These are phyloP conservation scores for sorghum (Sorghum bicolor) DNA, from an alignment of 176 grass and related monocot species.

Conservation along the genomic window Sorghum_bicolor_NCBIv3 NC_012873.2:58097001-58097500, in stretches of 20 bases:
- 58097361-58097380: not conserved
- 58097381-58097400: constrained; percentile 27
- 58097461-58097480: constrained; percentile 25
- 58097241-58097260: constrained; percentile 60
- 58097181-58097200: constrained; percentile 44
- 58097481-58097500: constrained; percentile 44
- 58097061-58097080: constrained; percentile 29
- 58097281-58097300: constrained; percentile 65
- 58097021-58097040: constrained; percentile 44
- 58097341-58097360: constrained; percentile 61
- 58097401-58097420: constrained; percentile 30
- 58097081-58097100: constrained; percentile 54
- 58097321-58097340: constrained; percentile 68
- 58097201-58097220: constrained; percentile 41
- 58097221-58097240: constrained; percentile 76
- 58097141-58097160: constrained; percentile 30
- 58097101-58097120: constrained; percentile 57
- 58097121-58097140: constrained; percentile 31
- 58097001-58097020: constrained; percentile 55
- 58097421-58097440: constrained; percentile 36
- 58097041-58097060: constrained; percentile 34
- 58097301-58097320: constrained; percentile 49
- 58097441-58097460: constrained; percentile 33
- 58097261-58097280: constrained; percentile 62
- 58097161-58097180: constrained; percentile 25